Conservation (phyloP, 306 rosid species). For the Cicer cuneatum region DNA sequence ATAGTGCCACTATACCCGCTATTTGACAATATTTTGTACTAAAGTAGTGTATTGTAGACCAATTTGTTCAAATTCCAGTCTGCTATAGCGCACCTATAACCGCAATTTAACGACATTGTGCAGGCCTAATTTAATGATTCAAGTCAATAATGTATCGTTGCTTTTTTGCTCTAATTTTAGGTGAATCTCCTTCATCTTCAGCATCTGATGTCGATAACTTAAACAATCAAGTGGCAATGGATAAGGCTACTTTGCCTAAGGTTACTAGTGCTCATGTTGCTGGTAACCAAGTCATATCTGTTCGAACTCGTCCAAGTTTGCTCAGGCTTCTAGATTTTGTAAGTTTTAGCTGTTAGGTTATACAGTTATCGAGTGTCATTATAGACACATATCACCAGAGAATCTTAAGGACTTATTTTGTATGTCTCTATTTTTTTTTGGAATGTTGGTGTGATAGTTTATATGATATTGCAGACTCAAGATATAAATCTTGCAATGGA, state of each 20-base stretch:
- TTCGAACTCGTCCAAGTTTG: constrained; percentile 57
- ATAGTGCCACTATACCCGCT: no score
- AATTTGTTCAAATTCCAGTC: no score
- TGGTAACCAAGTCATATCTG: constrained; percentile 61
- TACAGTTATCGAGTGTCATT: constrained; percentile 26
- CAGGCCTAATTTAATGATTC: constrained; percentile 13
- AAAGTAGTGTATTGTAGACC: no score
- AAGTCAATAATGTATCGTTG: constrained; percentile 30
- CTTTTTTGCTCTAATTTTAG: constrained; percentile 49
- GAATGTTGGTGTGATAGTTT: constrained; percentile 38
- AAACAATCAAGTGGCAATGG: constrained; percentile 57
- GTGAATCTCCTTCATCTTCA: constrained; percentile 82
- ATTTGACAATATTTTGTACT: no score
- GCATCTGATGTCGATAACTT: constrained; percentile 80
- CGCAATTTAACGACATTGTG: no score
- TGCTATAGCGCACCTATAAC: no score
- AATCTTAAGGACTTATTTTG: constrained; percentile 26
- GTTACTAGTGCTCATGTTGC: constrained; percentile 51
- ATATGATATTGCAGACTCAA: constrained; percentile 62
- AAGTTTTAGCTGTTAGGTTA: constrained; percentile 53
- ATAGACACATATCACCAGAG: not conserved
- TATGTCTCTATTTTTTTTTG: constrained; percentile 28
- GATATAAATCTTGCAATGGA: constrained; percentile 72
- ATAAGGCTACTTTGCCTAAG: constrained; percentile 57
- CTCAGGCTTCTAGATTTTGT: constrained; percentile 72